phyloP scores from a whole-genome alignment of 2,329 filamentous ascomycete species.

The Alternaria sp. region DNA sequence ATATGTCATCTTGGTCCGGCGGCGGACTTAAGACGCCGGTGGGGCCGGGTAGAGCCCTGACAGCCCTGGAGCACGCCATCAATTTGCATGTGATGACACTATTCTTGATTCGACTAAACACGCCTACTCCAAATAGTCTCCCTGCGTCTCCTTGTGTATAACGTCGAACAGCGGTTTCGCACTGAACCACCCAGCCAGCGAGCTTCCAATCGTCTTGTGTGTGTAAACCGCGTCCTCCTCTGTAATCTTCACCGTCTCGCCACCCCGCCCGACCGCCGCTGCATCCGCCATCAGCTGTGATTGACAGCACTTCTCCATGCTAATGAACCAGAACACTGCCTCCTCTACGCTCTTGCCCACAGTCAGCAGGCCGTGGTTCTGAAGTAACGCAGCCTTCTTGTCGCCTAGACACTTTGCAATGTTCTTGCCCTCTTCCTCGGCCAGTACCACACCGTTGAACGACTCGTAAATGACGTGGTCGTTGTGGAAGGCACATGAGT shows the following conservation, averaged over 20 bases:
- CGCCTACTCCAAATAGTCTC: constrained; percentile 59
- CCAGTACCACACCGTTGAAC: constrained; percentile 62
- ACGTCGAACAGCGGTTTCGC: constrained; percentile 76
- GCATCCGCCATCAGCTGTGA: constrained; percentile 61
- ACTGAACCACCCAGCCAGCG: constrained; percentile 69
- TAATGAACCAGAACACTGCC: constrained; percentile 61
- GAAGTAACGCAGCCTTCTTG: constrained; percentile 60
- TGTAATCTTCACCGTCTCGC: constrained; percentile 69
- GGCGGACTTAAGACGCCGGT: background rate
- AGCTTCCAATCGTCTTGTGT: constrained; percentile 68
- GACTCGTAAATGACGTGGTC: constrained; percentile 60
- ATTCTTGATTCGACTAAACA: background rate
- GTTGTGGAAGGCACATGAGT: constrained; percentile 61
- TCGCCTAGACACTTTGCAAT: constrained; percentile 57
- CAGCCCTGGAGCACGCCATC: background rate
- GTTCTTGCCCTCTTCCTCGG: constrained; percentile 59
- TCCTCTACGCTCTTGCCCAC: constrained; percentile 59
- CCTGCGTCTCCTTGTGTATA: constrained; percentile 65
- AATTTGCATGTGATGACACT: background rate
- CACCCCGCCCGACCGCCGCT: constrained; percentile 66
- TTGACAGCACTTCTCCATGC: constrained; percentile 61
- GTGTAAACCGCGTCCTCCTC: constrained; percentile 73
- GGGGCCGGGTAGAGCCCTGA: background rate
- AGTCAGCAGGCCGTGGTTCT: constrained; percentile 62
- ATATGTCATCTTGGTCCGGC: background rate